Evolutionary conservation across 2,329 filamentous ascomycete genomes (phyloP), one percentile per base, ranked within the genome.

Genomic region (Phoma sp.): DNA sequence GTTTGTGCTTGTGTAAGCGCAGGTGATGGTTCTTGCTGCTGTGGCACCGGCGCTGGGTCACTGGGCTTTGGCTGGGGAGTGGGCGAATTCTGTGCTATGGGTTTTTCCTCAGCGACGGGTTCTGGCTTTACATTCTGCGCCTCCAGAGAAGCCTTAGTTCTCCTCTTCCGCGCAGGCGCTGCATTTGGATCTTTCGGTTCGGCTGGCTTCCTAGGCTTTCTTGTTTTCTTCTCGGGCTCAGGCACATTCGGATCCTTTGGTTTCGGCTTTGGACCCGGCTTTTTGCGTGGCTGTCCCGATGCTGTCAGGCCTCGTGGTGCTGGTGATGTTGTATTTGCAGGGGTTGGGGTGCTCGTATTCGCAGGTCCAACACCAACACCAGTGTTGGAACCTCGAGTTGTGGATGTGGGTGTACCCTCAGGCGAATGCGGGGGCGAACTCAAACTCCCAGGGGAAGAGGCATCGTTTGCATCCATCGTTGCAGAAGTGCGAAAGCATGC

Each of bases 151-250:
- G 76, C 76, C 60, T 74, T 73, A 39, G 72, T 74, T 67, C 78
- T 71, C 64, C 78, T 78, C 74, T 80, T 86, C 62, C 83, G 81
- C 55, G 80, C 72, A 40, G 71, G 66, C 29, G 75, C 71, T 3
- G 73, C 68, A 67, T 63, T 70, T 75, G 81, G 56, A 77, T 83
- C 67, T 81, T 89, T 66, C 43, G 77, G 73, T 50, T 77, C 76
- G 25, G 71, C 68, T 14, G 77, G 70, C 64, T 79, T 80, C 52
- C 79, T 73, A 33, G 77, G 66, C 62, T 78, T 80, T 60, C 76
- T 75, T 3, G 75, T 68, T 57, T 78, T 78, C 46, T 77, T 78
- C 59, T 78, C 76, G 33, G 64, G 60, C 37, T 72, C 74, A 46
- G 64, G 71, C 58, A 49, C 68, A 67, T 48, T 71, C 58, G 67